phyloP scores from a whole-genome alignment of 441 rosid genomes.

The Oxalis stricta region DNA sequence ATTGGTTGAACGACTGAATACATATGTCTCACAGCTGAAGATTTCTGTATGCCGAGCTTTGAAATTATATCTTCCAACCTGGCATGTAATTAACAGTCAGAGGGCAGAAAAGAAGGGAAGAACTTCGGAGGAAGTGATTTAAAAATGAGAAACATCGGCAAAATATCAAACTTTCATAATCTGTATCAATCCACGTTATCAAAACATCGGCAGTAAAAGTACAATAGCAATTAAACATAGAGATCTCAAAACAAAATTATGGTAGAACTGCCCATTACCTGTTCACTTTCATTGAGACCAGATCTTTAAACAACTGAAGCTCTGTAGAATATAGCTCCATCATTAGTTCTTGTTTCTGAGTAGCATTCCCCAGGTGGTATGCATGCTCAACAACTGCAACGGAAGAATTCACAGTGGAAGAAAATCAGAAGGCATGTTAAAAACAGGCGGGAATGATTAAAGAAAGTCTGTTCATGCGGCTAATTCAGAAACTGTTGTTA shows the following conservation, averaged over 20 bases:
- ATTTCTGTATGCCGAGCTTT: slow-evolving; percentile 53
- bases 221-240: neutral
- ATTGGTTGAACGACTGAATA: slow-evolving; percentile 69
- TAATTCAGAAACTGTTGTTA: neutral
- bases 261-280: slow-evolving; percentile 25
- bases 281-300: slow-evolving; percentile 45
- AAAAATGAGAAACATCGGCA: too few species aligned
- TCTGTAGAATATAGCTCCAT: slow-evolving; percentile 78
- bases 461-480: neutral
- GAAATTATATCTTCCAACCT: slow-evolving; percentile 76
- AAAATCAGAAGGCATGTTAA: neutral
- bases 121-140: neutral
- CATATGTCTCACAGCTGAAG: slow-evolving; percentile 63
- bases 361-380: slow-evolving; percentile 58
- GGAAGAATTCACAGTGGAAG: neutral
- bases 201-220: too few species aligned
- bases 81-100: slow-evolving; percentile 7
- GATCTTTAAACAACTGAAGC: slow-evolving; percentile 76
- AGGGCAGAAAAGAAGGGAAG: neutral
- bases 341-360: slow-evolving; percentile 84
- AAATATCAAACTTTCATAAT: too few species aligned
- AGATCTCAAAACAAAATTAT: neutral
- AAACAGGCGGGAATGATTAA: neutral
- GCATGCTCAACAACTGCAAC: slow-evolving; percentile 72
- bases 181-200: too few species aligned